A percentile compares a stretch with the other conserved stretches of the same genome.
phyloP scores from a whole-genome alignment of 1,139 yeast genomes.

The Pichia sp. region DNA sequence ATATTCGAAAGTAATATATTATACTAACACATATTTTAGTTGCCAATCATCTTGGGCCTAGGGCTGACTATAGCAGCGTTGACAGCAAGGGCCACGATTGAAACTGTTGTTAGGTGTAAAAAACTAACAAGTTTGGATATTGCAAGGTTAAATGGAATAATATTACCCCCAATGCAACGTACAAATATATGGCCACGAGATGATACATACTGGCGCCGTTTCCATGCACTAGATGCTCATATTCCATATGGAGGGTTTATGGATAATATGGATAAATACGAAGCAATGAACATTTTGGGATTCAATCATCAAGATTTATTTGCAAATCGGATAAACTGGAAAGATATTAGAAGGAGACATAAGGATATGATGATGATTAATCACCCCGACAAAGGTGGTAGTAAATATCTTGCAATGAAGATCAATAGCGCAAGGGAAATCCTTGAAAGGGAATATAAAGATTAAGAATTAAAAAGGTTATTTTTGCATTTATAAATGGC shows the following conservation, averaged over 20 bases:
- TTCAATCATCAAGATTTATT: conserved; percentile 42
- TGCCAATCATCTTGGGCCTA: conserved; percentile 52
- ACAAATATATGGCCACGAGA: conserved; percentile 19
- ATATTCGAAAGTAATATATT: neutral
- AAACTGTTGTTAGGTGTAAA: conserved; percentile 39
- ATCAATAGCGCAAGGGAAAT: conserved; percentile 70
- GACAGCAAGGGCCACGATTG: conserved; percentile 43
- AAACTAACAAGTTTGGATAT: conserved; percentile 49
- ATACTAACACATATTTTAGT: neutral
- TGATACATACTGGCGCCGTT: conserved; percentile 20
- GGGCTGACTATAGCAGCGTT: conserved; percentile 53
- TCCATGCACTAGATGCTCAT: conserved; percentile 31
- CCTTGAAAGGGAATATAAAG: conserved; percentile 36
- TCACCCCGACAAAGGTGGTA: conserved; percentile 78
- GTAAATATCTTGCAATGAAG: conserved; percentile 62
- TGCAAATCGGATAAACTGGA: conserved; percentile 34
- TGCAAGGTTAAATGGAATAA: conserved; percentile 42
- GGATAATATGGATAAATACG: conserved; percentile 51
- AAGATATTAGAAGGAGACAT: conserved; percentile 48
- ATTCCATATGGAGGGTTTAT: conserved; percentile 41
- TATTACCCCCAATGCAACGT: conserved; percentile 1
- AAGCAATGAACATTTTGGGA: conserved; percentile 51
- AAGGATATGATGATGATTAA: conserved; percentile 57
- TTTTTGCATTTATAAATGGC: neutral
- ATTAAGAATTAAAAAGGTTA: neutral